Percentiles rank a stretch among this genome's conserved stretches.
phyloP scores from a whole-genome alignment of 73 alveolate species.

The Paramecium pentaurelia region DNA sequence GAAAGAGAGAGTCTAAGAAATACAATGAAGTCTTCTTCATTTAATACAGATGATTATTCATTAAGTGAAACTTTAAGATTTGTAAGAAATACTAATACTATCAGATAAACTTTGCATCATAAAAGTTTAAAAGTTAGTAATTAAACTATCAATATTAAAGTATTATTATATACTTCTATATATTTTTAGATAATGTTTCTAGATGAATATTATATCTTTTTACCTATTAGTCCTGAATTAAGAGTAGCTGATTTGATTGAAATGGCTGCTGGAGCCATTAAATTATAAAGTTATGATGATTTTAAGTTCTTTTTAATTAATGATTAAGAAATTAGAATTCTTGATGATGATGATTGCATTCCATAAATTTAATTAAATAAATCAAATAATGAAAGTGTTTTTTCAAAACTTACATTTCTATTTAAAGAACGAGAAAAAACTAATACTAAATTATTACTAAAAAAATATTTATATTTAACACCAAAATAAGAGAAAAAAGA shows the following conservation, averaged over 20 bases:
- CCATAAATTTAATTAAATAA: not conserved
- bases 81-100: not conserved
- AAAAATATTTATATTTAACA: not conserved
- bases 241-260: not conserved
- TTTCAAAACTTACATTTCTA: not conserved
- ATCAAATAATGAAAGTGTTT: not conserved
- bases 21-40: not conserved
- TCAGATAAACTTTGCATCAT: not conserved
- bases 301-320: not conserved
- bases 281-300: not conserved
- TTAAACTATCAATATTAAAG: not conserved
- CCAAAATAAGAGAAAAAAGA: not conserved
- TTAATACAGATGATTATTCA: not conserved
- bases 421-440: not conserved
- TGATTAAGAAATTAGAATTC: not conserved
- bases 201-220: not conserved
- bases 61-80: not conserved
- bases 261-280: not conserved
- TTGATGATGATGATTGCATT: constrained; percentile 17
- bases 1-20: not conserved
- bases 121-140: not conserved
- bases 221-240: not conserved
- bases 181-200: not conserved
- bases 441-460: not conserved
- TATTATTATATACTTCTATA: not conserved